Conservation (phyloP, 345 rosid species). For the Cardamine chenopodiifolia region DNA sequence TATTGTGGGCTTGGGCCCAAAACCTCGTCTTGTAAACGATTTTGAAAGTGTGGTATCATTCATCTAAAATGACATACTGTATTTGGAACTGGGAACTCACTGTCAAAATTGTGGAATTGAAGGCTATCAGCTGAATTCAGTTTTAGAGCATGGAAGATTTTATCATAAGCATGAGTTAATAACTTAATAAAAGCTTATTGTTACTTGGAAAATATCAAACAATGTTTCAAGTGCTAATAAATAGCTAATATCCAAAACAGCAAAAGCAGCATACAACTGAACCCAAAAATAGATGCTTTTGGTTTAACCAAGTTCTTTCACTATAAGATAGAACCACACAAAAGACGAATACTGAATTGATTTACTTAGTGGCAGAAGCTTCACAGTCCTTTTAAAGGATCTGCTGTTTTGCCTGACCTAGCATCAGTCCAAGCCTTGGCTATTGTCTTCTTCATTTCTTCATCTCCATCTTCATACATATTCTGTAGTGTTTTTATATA, state of each 20-base stretch:
- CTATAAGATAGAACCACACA: not conserved
- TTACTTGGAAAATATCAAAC: not conserved
- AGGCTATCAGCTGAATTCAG: not conserved
- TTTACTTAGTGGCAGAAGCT: not conserved
- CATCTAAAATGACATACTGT: no score
- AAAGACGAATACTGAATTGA: not conserved
- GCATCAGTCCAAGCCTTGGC: constrained; percentile 99
- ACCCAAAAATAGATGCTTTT: not conserved
- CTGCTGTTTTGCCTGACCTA: constrained; percentile 82
- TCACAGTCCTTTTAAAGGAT: constrained; percentile 60
- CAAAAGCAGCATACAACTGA: not conserved
- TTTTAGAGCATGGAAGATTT: not conserved
- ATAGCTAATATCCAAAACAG: not conserved
- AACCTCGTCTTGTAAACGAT: not conserved
- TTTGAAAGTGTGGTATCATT: not conserved
- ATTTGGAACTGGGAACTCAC: not conserved
- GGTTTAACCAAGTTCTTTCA: not conserved
- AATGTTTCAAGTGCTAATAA: not conserved
- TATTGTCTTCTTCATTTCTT: constrained; percentile 87
- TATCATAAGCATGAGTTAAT: not conserved
- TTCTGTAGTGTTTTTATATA: constrained; percentile 50
- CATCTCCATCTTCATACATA: constrained; percentile 96
- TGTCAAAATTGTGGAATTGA: not conserved
- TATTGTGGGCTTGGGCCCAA: not conserved
- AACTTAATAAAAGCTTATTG: not conserved